phyloP scores from a whole-genome alignment of 805 yeast genomes.

The Brettanomyces sp. region DNA sequence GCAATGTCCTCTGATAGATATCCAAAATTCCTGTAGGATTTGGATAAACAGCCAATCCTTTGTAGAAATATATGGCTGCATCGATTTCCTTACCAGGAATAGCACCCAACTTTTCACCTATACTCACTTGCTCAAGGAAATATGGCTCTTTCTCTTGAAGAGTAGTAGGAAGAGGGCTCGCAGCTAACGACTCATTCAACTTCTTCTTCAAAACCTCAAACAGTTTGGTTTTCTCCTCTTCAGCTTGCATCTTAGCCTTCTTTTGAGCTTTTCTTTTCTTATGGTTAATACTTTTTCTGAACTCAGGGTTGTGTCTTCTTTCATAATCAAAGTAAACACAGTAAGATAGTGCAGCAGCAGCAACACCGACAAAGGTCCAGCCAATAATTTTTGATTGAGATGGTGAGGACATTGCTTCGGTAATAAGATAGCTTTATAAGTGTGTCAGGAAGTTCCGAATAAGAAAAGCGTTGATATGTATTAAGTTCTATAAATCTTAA shows the following conservation, averaged over 20 bases:
- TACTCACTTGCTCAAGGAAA: conserved; percentile 75
- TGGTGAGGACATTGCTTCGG: too few species aligned
- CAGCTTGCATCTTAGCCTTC: conserved; percentile 42
- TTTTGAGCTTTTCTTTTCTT: conserved; percentile 54
- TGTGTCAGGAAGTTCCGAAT: too few species aligned
- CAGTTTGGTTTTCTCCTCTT: conserved; percentile 50
- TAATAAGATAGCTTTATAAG: too few species aligned
- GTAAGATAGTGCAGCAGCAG: conserved; percentile 57
- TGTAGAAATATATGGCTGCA: conserved; percentile 86
- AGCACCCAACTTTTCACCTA: conserved; percentile 74
- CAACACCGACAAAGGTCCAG: conserved; percentile 16
- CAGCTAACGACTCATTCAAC: conserved; percentile 53
- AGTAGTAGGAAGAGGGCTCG: conserved; percentile 69
- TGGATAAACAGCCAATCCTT: conserved; percentile 88
- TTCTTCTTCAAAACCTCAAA: conserved; percentile 52
- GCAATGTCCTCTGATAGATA: conserved; percentile 82
- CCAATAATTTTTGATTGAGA: too few species aligned
- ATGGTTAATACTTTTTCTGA: conserved; percentile 68
- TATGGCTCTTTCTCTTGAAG: conserved; percentile 61
- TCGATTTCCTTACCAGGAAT: conserved; percentile 61
- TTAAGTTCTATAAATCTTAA: too few species aligned
- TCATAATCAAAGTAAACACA: conserved; percentile 85
- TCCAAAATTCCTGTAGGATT: conserved; percentile 87
- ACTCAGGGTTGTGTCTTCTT: conserved; percentile 75
- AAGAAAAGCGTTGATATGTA: too few species aligned